phyloP scores from a whole-genome alignment of 2,329 filamentous ascomycete species.

The Alternaria longipes region DNA sequence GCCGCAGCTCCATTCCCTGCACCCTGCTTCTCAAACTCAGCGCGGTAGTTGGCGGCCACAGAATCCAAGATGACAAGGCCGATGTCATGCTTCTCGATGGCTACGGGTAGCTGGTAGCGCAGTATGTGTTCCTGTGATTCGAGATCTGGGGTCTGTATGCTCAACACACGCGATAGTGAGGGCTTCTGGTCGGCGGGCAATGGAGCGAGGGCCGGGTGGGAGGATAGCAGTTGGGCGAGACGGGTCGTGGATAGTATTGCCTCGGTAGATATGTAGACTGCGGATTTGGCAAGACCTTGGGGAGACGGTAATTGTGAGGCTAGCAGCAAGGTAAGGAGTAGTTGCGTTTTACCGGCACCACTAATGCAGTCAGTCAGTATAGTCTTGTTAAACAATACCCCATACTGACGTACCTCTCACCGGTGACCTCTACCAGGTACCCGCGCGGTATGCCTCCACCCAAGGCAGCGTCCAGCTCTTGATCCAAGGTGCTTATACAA shows the following conservation, averaged over 20 bases:
- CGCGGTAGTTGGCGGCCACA: slow-evolving; percentile 93
- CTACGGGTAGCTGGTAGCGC: slow-evolving; percentile 88
- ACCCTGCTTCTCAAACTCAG: slow-evolving; percentile 76
- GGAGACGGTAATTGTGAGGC: slow-evolving; percentile 82
- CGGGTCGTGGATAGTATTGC: slow-evolving; percentile 82
- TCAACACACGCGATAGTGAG: slow-evolving; percentile 78
- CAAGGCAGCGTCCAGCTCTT: slow-evolving; percentile 73
- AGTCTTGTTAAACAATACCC: not conserved
- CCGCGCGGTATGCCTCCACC: slow-evolving; percentile 83
- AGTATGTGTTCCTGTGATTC: slow-evolving; percentile 96
- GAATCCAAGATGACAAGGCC: slow-evolving; percentile 89
- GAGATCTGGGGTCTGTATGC: slow-evolving; percentile 85
- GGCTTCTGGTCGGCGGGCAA: slow-evolving; percentile 59
- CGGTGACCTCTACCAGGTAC: slow-evolving; percentile 86
- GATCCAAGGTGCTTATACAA: slow-evolving; percentile 82
- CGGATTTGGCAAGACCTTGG: slow-evolving; percentile 73
- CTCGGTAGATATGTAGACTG: slow-evolving; percentile 95
- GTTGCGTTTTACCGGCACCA: slow-evolving; percentile 93
- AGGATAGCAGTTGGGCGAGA: slow-evolving; percentile 78
- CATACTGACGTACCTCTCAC: slow-evolving; percentile 72
- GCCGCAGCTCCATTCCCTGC: slow-evolving; percentile 46
- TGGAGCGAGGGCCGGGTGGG: slow-evolving; percentile 68
- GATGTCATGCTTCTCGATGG: slow-evolving; percentile 76
- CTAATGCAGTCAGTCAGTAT: slow-evolving; percentile 53
- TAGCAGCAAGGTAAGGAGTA: slow-evolving; percentile 85